Evolutionary conservation across 2,329 filamentous ascomycete species (phyloP).

Genomic region (Aureobasidium mangrovei): DNA sequence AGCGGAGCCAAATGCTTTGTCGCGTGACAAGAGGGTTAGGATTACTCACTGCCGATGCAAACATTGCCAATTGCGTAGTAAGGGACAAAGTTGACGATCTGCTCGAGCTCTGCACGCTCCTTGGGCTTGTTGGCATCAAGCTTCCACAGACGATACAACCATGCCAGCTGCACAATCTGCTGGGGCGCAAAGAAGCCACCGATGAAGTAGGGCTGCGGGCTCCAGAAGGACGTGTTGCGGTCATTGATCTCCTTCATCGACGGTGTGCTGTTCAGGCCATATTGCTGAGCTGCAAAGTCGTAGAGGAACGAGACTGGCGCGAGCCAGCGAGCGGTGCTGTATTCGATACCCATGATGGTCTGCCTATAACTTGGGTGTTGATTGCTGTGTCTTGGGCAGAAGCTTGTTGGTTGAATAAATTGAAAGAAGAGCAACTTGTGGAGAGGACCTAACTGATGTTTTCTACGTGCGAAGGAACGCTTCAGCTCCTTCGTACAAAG

Average conservation of each 20-base stretch:
- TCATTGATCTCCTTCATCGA: conserved; percentile 55
- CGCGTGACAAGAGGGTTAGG: neutral
- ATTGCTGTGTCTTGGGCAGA: neutral
- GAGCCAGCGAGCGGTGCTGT: conserved; percentile 46
- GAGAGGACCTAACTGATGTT: neutral
- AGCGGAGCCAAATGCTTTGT: neutral
- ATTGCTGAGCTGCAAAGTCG: conserved; percentile 52
- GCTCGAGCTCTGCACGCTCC: conserved; percentile 35
- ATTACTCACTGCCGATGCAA: conserved; percentile 43
- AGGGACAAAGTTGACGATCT: conserved; percentile 41
- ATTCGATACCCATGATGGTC: conserved; percentile 43
- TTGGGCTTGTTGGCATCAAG: conserved; percentile 34
- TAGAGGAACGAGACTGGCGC: conserved; percentile 47
- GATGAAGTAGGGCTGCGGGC: conserved; percentile 51
- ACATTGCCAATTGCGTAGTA: conserved; percentile 49
- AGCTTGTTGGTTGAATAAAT: neutral
- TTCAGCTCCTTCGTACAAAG: neutral
- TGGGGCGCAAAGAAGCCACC: conserved; percentile 54
- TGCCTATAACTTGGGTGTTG: neutral
- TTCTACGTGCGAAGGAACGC: neutral
- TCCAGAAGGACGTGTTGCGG: conserved; percentile 50
- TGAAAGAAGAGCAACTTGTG: neutral
- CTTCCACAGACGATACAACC: conserved; percentile 49
- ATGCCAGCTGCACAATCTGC: conserved; percentile 49
- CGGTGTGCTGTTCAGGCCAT: conserved; percentile 48